Conservation (phyloP, 768 basidiomycete species). For the Zangia roseola region DNA sequence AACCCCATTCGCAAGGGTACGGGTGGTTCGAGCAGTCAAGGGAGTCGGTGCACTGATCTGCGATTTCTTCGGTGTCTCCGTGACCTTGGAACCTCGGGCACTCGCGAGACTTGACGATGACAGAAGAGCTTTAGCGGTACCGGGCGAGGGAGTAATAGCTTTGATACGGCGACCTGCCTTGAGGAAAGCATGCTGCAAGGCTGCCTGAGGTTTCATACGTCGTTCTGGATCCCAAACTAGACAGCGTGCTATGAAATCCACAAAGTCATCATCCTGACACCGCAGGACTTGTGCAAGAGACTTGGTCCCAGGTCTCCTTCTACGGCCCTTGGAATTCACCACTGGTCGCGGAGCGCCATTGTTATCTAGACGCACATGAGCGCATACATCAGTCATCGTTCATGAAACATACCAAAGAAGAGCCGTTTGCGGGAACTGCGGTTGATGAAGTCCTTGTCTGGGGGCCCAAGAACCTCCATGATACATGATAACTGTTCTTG, state of each 20-base stretch:
- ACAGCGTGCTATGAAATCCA: conserved; percentile 97
- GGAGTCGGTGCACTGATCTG: conserved; percentile 88
- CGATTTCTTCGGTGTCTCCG: conserved; percentile 85
- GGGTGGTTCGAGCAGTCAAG: conserved; percentile 71
- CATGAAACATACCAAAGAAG: conserved; percentile 78
- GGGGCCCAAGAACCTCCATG: conserved; percentile 97
- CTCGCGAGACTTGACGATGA: conserved; percentile 55
- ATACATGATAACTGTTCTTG: conserved; percentile 98
- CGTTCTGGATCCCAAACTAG: conserved; percentile 98
- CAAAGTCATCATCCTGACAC: conserved; percentile 90
- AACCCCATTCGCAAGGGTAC: conserved; percentile 48
- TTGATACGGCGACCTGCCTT: conserved; percentile 60
- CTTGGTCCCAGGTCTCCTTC: conserved; percentile 89
- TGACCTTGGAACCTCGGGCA: conserved; percentile 51
- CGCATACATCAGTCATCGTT: neutral
- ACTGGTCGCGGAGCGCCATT: conserved; percentile 92
- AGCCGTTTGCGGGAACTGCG: conserved; percentile 90
- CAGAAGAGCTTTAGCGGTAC: conserved; percentile 52
- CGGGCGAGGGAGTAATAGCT: conserved; percentile 39
- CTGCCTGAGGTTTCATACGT: conserved; percentile 89
- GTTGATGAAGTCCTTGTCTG: conserved; percentile 94
- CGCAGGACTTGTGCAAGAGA: conserved; percentile 85
- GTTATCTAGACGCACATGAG: conserved; percentile 57
- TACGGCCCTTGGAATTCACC: conserved; percentile 93
- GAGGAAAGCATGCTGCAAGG: conserved; percentile 89